A percentile compares a stretch with the other conserved stretches of the same genome.
Evolutionary conservation across 2,329 filamentous ascomycete genomes (phyloP).

Genomic region (Sporothrix euskadiensis): DNA sequence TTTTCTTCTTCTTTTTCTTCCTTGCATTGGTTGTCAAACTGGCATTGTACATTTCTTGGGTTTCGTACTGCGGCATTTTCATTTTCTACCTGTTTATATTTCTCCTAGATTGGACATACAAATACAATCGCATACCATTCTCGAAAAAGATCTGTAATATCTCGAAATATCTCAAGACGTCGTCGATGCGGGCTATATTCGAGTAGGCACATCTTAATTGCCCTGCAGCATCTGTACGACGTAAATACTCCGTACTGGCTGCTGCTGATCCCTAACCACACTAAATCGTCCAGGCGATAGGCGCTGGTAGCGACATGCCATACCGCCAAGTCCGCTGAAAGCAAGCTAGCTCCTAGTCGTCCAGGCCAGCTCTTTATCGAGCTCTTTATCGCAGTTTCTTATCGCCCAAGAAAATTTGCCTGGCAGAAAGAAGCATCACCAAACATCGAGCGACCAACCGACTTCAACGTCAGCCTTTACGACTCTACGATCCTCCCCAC

Average conservation of each 20-base stretch:
- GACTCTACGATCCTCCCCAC: neutral
- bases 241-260: too few relatives aligned
- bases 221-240: neutral
- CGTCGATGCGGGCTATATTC: neutral
- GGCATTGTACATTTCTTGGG: neutral
- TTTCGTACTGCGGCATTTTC: neutral
- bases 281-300: neutral
- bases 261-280: neutral
- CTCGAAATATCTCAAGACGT: neutral
- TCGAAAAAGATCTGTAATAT: neutral
- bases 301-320: neutral
- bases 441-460: neutral
- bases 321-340: neutral
- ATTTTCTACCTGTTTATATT: neutral
- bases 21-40: neutral
- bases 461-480: neutral
- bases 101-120: neutral
- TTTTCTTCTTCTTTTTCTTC: too few relatives aligned
- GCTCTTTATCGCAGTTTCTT: conserved; percentile 18
- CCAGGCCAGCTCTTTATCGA: conserved; percentile 6
- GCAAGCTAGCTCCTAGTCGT: neutral
- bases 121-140: neutral
- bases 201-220: neutral
- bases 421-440: neutral
- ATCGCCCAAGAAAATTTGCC: conserved; percentile 14